These are phyloP conservation scores for Aspergillus brunneoviolaceus DNA, from an alignment of 2,329 filamentous ascomycete genomes.

Conservation along the genomic window DNA sequence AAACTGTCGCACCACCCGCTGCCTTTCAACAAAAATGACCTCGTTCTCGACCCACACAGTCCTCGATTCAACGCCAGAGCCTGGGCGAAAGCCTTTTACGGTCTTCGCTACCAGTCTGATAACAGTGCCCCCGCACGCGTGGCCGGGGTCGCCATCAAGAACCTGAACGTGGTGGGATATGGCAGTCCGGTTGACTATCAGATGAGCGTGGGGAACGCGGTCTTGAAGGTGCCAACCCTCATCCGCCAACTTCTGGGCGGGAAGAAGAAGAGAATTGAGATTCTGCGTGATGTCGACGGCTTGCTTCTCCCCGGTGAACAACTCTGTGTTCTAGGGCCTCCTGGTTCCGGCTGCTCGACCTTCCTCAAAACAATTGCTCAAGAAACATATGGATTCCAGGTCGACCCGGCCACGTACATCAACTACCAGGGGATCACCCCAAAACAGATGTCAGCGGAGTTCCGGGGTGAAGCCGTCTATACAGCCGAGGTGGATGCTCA, in stretches of 20 bases:
- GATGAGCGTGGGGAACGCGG: neutral
- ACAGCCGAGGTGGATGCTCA: slow-evolving; percentile 58
- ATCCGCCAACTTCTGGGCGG: neutral
- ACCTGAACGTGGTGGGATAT: neutral
- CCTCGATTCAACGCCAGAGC: slow-evolving; percentile 10
- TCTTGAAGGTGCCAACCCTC: neutral
- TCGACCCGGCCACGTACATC: neutral
- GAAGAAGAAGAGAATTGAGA: neutral
- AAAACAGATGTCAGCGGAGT: slow-evolving; percentile 34
- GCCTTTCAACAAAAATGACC: slow-evolving; percentile 4
- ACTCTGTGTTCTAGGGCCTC: slow-evolving; percentile 3
- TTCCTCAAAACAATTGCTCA: slow-evolving; percentile 1
- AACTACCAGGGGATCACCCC: slow-evolving; percentile 27
- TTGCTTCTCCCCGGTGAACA: slow-evolving; percentile 1
- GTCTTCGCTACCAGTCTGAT: slow-evolving; percentile 10
- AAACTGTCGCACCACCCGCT: slow-evolving; percentile 1
- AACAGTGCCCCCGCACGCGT: slow-evolving; percentile 3
- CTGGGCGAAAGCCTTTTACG: slow-evolving; percentile 17
- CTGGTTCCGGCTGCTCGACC: slow-evolving; percentile 4
- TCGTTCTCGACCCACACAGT: slow-evolving; percentile 10
- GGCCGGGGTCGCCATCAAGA: slow-evolving; percentile 13
- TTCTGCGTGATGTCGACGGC: slow-evolving; percentile 2
- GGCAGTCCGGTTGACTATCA: neutral
- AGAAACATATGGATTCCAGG: neutral
- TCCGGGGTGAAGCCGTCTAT: slow-evolving; percentile 39